A percentile compares a stretch with the other conserved stretches of the same genome.
phyloP scores from a whole-genome alignment of 2,329 filamentous ascomycete species.

The Tolypocladium endophyticum region DNA sequence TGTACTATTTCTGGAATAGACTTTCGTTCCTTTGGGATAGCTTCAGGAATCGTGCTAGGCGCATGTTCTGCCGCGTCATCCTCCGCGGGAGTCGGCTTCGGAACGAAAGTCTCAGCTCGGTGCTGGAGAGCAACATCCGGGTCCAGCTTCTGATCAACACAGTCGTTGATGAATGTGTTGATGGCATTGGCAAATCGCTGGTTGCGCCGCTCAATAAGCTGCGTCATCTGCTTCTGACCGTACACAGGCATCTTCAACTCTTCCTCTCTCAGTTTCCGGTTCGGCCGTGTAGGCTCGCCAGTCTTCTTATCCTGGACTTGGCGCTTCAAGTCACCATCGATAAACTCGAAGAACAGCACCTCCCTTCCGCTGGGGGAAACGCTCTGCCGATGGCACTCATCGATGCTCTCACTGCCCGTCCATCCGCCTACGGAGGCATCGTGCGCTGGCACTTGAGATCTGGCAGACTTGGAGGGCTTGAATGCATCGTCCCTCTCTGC shows the following conservation, averaged over 20 bases:
- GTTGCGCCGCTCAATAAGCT: slow-evolving; percentile 82
- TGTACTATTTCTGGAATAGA: slow-evolving; percentile 74
- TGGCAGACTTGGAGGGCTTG: slow-evolving; percentile 34
- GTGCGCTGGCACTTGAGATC: slow-evolving; percentile 37
- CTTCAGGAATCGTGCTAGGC: slow-evolving; percentile 45
- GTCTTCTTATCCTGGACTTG: slow-evolving; percentile 64
- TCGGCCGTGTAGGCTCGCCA: slow-evolving; percentile 59
- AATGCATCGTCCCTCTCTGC: slow-evolving; percentile 55
- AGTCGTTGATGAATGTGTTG: slow-evolving; percentile 66
- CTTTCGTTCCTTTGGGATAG: slow-evolving; percentile 72
- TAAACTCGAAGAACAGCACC: slow-evolving; percentile 81
- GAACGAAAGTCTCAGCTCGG: slow-evolving; percentile 50
- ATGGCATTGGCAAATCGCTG: slow-evolving; percentile 70
- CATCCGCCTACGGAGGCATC: slow-evolving; percentile 48
- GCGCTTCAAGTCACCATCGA: slow-evolving; percentile 82
- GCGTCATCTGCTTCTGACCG: slow-evolving; percentile 85
- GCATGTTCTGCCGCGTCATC: slow-evolving; percentile 16
- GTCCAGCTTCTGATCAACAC: slow-evolving; percentile 53
- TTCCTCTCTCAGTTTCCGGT: slow-evolving; percentile 61
- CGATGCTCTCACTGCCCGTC: slow-evolving; percentile 36
- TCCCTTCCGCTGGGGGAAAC: slow-evolving; percentile 37
- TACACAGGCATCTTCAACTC: slow-evolving; percentile 85
- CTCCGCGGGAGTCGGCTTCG: slow-evolving; percentile 39
- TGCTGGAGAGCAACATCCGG: slow-evolving; percentile 54
- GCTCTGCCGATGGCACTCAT: slow-evolving; percentile 9